phyloP scores from a whole-genome alignment of 2,329 filamentous ascomycete species.

The Tolypocladium pustulatum region DNA sequence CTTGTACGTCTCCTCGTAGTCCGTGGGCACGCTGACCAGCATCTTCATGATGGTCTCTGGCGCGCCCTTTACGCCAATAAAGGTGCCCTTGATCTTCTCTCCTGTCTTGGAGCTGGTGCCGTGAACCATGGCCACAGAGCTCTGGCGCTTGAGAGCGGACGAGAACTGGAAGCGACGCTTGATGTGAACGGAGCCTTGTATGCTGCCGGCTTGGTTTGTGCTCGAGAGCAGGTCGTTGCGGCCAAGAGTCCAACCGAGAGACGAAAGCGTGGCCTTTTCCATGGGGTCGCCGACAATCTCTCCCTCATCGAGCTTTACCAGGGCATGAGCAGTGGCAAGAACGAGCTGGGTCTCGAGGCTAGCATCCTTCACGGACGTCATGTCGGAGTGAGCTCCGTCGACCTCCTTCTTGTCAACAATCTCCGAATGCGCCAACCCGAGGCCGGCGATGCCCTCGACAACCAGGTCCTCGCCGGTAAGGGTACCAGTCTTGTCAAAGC shows the following conservation, averaged over 20 bases:
- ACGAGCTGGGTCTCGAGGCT: constrained; percentile 82
- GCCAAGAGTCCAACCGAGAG: constrained; percentile 88
- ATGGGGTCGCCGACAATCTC: constrained; percentile 97
- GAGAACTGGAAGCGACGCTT: constrained; percentile 98
- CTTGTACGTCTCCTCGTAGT: constrained; percentile 98
- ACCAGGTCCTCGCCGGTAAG: constrained; percentile 93
- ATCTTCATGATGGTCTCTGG: constrained; percentile 95
- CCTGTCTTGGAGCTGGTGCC: constrained; percentile 61
- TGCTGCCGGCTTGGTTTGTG: constrained; percentile 28
- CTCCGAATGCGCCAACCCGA: constrained; percentile 60
- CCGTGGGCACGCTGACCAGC: constrained; percentile 67
- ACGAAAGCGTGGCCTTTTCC: constrained; percentile 89
- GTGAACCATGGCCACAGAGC: constrained; percentile 77
- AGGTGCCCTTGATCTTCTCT: constrained; percentile 72
- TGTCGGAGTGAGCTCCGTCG: constrained; percentile 73
- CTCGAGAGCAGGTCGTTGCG: constrained; percentile 74
- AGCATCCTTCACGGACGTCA: constrained; percentile 60
- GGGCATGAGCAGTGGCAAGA: constrained; percentile 84
- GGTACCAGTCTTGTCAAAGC: constrained; percentile 98
- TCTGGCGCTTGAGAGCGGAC: constrained; percentile 90
- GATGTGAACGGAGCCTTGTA: constrained; percentile 71
- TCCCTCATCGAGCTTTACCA: constrained; percentile 93
- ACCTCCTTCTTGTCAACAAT: constrained; percentile 55
- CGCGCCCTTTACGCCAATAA: constrained; percentile 92
- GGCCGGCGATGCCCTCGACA: constrained; percentile 89